Evolutionary conservation across 2,329 filamentous ascomycete species (phyloP), one percentile per base, ranked within the genome.

Genomic region (Fusarium multiceps): DNA sequence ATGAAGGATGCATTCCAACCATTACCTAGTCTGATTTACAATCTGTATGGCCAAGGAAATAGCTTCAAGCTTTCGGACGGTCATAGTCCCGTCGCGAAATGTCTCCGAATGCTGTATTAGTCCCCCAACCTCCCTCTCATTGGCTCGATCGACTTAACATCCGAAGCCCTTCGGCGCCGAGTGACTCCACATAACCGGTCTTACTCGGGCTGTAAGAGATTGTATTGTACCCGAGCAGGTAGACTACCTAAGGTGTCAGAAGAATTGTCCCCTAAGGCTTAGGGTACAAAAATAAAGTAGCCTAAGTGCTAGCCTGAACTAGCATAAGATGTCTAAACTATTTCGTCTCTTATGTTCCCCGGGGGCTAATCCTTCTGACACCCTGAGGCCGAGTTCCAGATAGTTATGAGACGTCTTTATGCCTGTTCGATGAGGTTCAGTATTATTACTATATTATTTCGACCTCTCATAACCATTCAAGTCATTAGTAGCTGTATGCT

Each of bases 101-200:
- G 48, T 20, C 28, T 43, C 32, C 13, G 27, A 64, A 50, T 68
- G 32, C 72, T 72, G 46, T 53, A 71, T 66, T 25, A 45, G 72
- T 60, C 49, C 20, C 16, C n/a, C 48, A 53, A 37, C 51, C 12
- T 28, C 10, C 14, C 18, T 59, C 58, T 71, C 50, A 75, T 75
- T 75, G 73, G 73, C n/a, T 50, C 30, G 34, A n/a, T n/a, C 14
- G 16, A 20, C 23, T 42, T 68, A 68, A 66, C 42, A 66, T 75
- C 73, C 71, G 71, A 72, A 50, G 27, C 20, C 14, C 32, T 55
- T 67, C 73, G 73, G 63, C 54, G 49, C 53, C 37, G 48, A 27
- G 13, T 27, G 30, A 48, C 64, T 50, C 70, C 70, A 58, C 69
- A 48, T 14, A 18, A 21, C 30, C 23, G 27, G 32, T 20, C 40